Evolutionary conservation across 2,329 filamentous ascomycete species (phyloP), one percentile per base, ranked within the genome.

Genomic region (Elsinoe necatrix): DNA sequence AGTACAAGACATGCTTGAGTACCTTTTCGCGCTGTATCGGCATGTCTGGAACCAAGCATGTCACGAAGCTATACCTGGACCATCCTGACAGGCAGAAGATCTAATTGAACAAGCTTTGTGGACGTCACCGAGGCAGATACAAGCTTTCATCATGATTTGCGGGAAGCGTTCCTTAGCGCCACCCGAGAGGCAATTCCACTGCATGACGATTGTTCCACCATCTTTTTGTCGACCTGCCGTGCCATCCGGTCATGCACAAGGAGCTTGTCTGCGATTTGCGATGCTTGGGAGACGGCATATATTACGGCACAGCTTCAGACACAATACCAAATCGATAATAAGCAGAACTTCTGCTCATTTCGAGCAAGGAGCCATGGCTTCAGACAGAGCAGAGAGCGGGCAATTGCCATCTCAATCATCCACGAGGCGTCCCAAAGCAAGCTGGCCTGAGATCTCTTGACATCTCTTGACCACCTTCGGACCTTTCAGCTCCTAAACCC

Each of bases 21-120:
- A 6, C 5, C 34, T 37, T 6, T 11, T 37, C 14, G 14, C 14
- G 34, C 34, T 4, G 14, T 12, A 14, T 31, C 9, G 3, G 14
- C 34, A 6, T 37, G 34, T 37, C 3, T 3, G 3, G 4, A n/a
- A 3, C 14, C 34, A 37, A 37, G 12, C 5, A 14, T n/a, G 34
- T 3, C 34, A 4, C 5, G 27, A 37, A 11, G 4, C 4, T 11
- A 37, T 37, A n/a, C 34, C 5, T n/a, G 39, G 20, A 21, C 39
- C 18, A 43, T n/a, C 31, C 31, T 29, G 23, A 48, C 27, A 29
- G 23, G 27, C 48, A 52, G 48, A 14, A 37, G 27, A 31, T 52
- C 48, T 9, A 20, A n/a, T 39, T 8, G 34, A 29, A 52, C 48
- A 52, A 52, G 48, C 48, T 52, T 52, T 52, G 48, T 34, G 48